Conservation (phyloP, 2,329 filamentous ascomycete species). For the Calonectria hongkongensis region DNA sequence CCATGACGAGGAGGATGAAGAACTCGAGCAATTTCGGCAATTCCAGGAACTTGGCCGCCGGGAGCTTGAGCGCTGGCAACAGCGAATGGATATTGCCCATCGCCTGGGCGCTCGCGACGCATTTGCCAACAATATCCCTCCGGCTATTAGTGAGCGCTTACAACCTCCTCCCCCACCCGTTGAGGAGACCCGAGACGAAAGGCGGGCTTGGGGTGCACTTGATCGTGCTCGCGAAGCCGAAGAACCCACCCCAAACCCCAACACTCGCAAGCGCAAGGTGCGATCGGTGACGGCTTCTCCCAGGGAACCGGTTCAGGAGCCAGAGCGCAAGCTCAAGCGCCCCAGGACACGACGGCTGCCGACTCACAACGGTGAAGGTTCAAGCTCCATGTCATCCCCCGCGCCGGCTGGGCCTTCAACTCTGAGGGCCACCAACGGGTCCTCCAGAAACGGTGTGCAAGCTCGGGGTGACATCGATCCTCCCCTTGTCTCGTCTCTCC, state of each 20-base stretch:
- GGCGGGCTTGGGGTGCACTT: conserved; percentile 91
- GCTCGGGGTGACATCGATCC: conserved; percentile 70
- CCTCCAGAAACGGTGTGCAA: conserved; percentile 26
- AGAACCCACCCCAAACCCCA: conserved; percentile 67
- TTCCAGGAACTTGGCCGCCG: conserved; percentile 73
- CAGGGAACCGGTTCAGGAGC: conserved; percentile 79
- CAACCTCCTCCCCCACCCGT: conserved; percentile 73
- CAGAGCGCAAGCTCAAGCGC: conserved; percentile 89
- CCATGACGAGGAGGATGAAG: conserved; percentile 80
- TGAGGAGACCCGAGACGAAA: conserved; percentile 85
- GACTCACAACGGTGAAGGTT: conserved; percentile 67
- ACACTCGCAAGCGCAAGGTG: conserved; percentile 83
- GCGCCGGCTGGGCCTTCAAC: conserved; percentile 56
- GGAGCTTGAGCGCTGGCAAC: conserved; percentile 85
- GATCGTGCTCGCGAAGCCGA: conserved; percentile 87
- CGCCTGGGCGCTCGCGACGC: conserved; percentile 84
- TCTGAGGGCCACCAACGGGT: conserved; percentile 46
- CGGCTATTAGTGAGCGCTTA: conserved; percentile 76
- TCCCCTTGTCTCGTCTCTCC: conserved; percentile 88
- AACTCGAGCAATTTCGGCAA: conserved; percentile 74
- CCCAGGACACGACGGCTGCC: conserved; percentile 84
- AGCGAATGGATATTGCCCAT: conserved; percentile 87
- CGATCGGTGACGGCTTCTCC: conserved; percentile 83
- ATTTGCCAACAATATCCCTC: conserved; percentile 78
- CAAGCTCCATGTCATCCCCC: conserved; percentile 63